Base-by-base conservation (phyloP, 495 filamentous ascomycete species). In the Aspergillus baeticus region DNA sequence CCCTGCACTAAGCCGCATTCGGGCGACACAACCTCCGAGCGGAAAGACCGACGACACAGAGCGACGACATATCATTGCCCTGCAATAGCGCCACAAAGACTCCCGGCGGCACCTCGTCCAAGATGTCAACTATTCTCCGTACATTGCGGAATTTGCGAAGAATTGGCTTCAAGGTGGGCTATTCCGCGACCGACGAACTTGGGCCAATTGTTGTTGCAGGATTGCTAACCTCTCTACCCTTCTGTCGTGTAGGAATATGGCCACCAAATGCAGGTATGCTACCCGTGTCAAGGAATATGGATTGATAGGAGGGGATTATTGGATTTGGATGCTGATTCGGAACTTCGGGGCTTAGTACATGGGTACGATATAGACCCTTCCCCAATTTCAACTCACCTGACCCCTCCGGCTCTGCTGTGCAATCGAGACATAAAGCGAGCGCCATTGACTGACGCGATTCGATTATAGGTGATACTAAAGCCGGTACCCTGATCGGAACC, bases 71-170 rank as follows among this genome's bases (percentile, higher is more conserved):
- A 29, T 34, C 21, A 31, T 43, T 38, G 36, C 46, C 34, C 46
- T 39, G 50, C 50, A 53, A 46, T 58, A 58, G 50, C 21, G 46
- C n/a, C n/a, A 39, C 34, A 22, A 46, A 46, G 48, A 18, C 21
- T 20, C 43, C 21, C 57, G 50, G 20, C 39, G 54, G 51, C 49
- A 63, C 45, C 61, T 62, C 66, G 57, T 58, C 63, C 76, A 80
- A 71, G 66, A 99, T 99, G 94, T 98, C 95, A 73, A 96, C 90
- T 42, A 79, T 97, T 64, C 71, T 84, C 54, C 87, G 94, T 73
- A 96, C 93, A 14, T 72, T 97, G 66, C 81, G 85, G 66, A 96
- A 98, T 70, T 69, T 96, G 60, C 84, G 89, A 75, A 85, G 84
- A 70, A 84, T 98, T 67, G 94, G 94, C 37, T 57, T 96, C 64